Evolutionary conservation across 75 land plant genomes (phyloP), one percentile per base, ranked within the genome.

Genomic region (Picea sitchensis): DNA sequence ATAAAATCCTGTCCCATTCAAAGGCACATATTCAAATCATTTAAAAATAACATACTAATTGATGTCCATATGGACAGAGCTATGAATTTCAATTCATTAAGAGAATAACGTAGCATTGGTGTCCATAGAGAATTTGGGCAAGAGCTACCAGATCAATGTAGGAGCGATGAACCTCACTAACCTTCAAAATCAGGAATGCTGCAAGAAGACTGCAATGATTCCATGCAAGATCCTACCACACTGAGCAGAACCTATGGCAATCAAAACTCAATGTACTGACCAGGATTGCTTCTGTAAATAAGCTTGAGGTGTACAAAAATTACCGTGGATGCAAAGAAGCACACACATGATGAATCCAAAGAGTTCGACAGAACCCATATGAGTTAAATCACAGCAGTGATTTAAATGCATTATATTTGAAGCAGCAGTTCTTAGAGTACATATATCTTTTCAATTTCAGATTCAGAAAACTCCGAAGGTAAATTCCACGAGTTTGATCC

Each of bases 391-490:
- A 44, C 74, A 71, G 13, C 4, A 44, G 44, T 44, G 56, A 41
- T 44, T 18, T 18, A 47, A 44, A n/a, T 11, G 26, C 56, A 51
- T 51, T 9, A 17, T 26, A 18, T 18, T 3, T 61, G 23, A 36
- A 78, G 9, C n/a, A 65, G 34, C 47, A 51, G 56, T 26, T 59
- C 47, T 86, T 83, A 90, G 58, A 91, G 84, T 59, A 87, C 91
- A 84, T 88, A 91, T 34, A 91, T 91, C 36, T 84, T 82, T 60
- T 90, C 85, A 14, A 88, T 65, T 61, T 87, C 92, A 20, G 91
- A 76, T 54, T 88, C 92, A 41, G 88, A 79, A 17, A 80, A 62
- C 58, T 86, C 92, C 0, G 87, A 80, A 36, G 65, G 79, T 18
- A 56, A 56, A 5, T 58, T 47, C 83, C 81, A 84, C 34, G 86